Evolutionary conservation across 306 rosid genomes (phyloP).

Genomic region (Vigna unguiculata): DNA sequence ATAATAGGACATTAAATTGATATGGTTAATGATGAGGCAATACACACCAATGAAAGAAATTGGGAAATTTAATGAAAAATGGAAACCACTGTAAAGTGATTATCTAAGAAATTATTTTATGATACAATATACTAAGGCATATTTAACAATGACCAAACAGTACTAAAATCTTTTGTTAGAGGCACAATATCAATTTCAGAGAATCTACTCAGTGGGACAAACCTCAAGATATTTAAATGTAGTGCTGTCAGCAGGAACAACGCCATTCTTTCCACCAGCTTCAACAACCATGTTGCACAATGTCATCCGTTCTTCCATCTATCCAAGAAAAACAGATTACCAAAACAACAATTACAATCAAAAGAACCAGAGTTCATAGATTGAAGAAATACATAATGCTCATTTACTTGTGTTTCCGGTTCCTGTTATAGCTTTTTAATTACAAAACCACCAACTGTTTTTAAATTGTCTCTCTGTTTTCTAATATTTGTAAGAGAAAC

Average conservation of each 20-base stretch:
- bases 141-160: not conserved
- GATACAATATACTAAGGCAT: not conserved
- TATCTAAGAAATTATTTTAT: not conserved
- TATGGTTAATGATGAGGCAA: not conserved
- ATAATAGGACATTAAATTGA: not conserved
- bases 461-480: not conserved
- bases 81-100: not conserved
- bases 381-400: conserved; percentile 20
- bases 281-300: conserved; percentile 95
- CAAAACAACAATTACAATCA: conserved; percentile 39
- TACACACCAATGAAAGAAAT: not conserved
- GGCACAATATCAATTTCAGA: conserved; percentile 32
- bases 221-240: conserved; percentile 93
- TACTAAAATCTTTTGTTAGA: not conserved
- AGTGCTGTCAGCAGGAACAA: conserved; percentile 83
- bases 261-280: conserved; percentile 96
- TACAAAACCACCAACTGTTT: not conserved
- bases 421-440: not conserved
- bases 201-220: conserved; percentile 42
- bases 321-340: conserved; percentile 39
- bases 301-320: conserved; percentile 99
- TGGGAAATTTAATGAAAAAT: not conserved
- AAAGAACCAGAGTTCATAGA: not conserved
- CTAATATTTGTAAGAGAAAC: not conserved
- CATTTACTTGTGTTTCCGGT: not conserved